A percentile compares a stretch with the other conserved stretches of the same genome.
Evolutionary conservation across 352 stramenopile species (phyloP).

Genomic region (Globisporangium lucens): DNA sequence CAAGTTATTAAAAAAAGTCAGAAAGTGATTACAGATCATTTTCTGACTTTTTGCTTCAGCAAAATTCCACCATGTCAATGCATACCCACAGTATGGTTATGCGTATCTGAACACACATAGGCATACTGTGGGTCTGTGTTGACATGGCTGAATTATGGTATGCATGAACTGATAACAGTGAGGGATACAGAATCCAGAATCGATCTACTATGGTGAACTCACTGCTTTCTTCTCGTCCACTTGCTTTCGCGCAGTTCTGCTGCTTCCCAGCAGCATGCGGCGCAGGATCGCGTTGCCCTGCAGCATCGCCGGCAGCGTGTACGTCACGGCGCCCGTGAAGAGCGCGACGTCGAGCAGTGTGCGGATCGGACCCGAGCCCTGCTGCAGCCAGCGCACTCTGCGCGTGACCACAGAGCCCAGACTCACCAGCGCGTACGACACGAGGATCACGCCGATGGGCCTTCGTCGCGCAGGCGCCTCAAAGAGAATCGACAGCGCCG

Average conservation of each 20-base stretch:
- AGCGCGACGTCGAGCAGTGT: slow-evolving; percentile 36
- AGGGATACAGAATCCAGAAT: no score
- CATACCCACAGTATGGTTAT: no score
- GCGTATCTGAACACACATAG: no score
- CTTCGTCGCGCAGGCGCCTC: slow-evolving; percentile 42
- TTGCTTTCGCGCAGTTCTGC: neutral
- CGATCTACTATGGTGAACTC: no score
- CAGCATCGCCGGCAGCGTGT: slow-evolving; percentile 36
- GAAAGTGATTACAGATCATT: no score
- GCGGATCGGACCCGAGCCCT: slow-evolving; percentile 25
- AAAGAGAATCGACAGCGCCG: slow-evolving; percentile 46
- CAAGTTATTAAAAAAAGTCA: no score
- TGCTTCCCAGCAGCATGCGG: slow-evolving; percentile 24
- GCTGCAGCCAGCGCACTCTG: slow-evolving; percentile 34
- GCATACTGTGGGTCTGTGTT: no score
- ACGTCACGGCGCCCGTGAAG: slow-evolving; percentile 30
- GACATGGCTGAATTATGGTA: no score
- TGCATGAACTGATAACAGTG: no score
- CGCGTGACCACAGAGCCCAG: slow-evolving; percentile 38
- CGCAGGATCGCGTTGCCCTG: slow-evolving; percentile 28
- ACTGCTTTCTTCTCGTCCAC: neutral
- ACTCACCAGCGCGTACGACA: slow-evolving; percentile 58
- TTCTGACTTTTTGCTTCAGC: no score
- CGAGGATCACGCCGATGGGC: slow-evolving; percentile 58
- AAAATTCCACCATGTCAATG: no score